A percentile compares a stretch with the other conserved stretches of the same genome.
Conservation (phyloP, 805 yeast species). For the Myxozyma nipponensis region DNA sequence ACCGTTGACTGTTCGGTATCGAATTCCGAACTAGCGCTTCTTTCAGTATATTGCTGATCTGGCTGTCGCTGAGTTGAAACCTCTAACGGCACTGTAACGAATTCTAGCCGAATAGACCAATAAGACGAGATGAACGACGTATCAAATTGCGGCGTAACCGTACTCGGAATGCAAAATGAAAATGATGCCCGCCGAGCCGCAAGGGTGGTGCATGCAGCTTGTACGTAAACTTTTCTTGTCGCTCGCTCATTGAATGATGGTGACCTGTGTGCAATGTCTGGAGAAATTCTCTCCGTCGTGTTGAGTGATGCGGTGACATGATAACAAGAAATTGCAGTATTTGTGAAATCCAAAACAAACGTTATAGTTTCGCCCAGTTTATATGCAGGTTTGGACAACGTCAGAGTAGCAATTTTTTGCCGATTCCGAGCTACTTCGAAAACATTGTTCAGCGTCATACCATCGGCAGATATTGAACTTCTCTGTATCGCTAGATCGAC, state of each 20-base stretch:
- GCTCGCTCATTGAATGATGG: constrained; percentile 25
- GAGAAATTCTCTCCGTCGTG: constrained; percentile 37
- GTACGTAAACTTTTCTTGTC: constrained; percentile 33
- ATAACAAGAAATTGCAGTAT: constrained; percentile 34
- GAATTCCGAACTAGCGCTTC: background rate
- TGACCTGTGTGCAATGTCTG: constrained; percentile 32
- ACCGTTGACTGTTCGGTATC: background rate
- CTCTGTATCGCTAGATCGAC: constrained; percentile 26
- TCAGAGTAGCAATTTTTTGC: constrained; percentile 41
- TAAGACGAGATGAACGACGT: constrained; percentile 34
- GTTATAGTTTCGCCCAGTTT: constrained; percentile 38
- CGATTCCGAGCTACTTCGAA: constrained; percentile 45
- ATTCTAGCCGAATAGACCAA: constrained; percentile 37
- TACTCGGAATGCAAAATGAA: constrained; percentile 37
- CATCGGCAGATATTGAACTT: constrained; percentile 24
- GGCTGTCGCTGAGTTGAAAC: constrained; percentile 11
- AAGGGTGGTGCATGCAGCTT: constrained; percentile 29
- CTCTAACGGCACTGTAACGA: constrained; percentile 30
- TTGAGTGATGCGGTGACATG: constrained; percentile 43
- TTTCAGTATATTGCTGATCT: background rate
- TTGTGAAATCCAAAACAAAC: constrained; percentile 38
- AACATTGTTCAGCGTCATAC: constrained; percentile 15
- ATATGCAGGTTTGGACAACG: constrained; percentile 42
- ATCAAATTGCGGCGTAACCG: constrained; percentile 37
- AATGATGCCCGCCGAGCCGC: constrained; percentile 29